A percentile compares a stretch with the other conserved stretches of the same genome.
These are phyloP conservation scores for Salix brachista DNA, from an alignment of 345 rosid genomes.

Conservation along the genomic window DNA sequence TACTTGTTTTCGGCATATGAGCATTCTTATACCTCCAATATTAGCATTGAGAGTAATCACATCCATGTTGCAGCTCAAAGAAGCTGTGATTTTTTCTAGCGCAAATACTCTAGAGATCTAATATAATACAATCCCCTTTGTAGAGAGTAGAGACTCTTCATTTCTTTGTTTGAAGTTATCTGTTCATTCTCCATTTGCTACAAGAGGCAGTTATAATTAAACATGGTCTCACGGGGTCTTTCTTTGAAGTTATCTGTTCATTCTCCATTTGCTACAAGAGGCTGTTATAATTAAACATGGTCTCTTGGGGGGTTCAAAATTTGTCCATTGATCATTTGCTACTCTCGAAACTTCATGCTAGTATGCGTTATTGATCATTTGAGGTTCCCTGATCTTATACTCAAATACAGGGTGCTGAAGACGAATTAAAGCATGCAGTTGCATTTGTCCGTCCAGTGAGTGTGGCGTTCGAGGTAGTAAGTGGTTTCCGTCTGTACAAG, in stretches of 20 bases:
- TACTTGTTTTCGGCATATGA: background rate
- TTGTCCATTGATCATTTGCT: background rate
- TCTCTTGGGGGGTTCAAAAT: too few relatives aligned
- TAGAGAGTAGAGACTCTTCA: too few relatives aligned
- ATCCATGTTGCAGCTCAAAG: background rate
- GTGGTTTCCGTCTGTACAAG: constrained; percentile 62
- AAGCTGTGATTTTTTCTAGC: too few relatives aligned
- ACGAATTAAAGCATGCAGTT: constrained; percentile 90
- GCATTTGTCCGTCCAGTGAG: constrained; percentile 83
- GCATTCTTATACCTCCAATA: background rate
- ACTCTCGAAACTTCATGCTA: background rate
- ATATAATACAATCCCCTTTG: background rate
- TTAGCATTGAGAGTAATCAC: background rate
- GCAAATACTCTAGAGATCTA: background rate
- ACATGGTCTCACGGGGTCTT: too few relatives aligned
- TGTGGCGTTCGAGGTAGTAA: constrained; percentile 78
- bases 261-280: too few relatives aligned
- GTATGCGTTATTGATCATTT: background rate
- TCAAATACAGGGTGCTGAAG: constrained; percentile 74
- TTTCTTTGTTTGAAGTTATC: too few relatives aligned
- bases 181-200: too few relatives aligned
- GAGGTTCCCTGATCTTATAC: background rate
- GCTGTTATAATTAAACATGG: too few relatives aligned
- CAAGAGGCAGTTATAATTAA: too few relatives aligned
- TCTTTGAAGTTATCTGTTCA: too few relatives aligned